Base-by-base conservation (phyloP, 2,329 filamentous ascomycete species). In the Aspergillus alliaceus region DNA sequence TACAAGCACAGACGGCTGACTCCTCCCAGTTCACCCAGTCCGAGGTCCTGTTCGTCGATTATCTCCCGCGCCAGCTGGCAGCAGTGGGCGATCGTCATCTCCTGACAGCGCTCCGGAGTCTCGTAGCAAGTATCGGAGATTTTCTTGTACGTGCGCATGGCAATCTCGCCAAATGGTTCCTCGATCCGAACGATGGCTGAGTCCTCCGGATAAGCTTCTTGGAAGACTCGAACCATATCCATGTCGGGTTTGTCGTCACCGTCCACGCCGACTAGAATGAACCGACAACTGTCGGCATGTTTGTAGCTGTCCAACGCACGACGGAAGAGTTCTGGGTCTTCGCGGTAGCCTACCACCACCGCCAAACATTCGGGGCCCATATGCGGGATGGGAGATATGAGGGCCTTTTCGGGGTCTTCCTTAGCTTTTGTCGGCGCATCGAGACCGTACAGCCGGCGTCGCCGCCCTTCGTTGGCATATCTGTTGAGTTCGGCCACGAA, bases 311-410 rank as follows among this genome's bases (percentile, higher is more conserved):
- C 60, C 35, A 72, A 54, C n/a, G 65, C 66, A 9, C 63, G 63
- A 27, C 59, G 59, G 57, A 68, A 72, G 2, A 72, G 50, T 4
- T 53, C 56, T 1, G 67, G 64, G 22, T 72, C 69, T 49, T 72
- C 70, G 27, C 70, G 66, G 57, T 70, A 72, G 24, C 70, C 70
- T 15, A 72, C 69, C 20, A 72, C 61, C 0, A 65, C 61, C 6
- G 66, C 66, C 55, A 72, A 66, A 18, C 67, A 69, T 29, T 66
- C 65, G 18, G 56, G 56, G 1, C 54, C 58, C 12, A 49, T 54
- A n/a, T 49, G 53, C n/a, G 24, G 9, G 12, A 27, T 49, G 1
- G 42, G 31, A 15, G 59, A 32, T 11, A 48, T 32, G 6, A 32
- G 54, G 9, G 54, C 56, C 31, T 62, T 66, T 20, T 66, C 60